A percentile compares a stretch with the other conserved stretches of the same genome.
phyloP scores from a whole-genome alignment of 352 stramenopile species.

The Pythium utonaiense region DNA sequence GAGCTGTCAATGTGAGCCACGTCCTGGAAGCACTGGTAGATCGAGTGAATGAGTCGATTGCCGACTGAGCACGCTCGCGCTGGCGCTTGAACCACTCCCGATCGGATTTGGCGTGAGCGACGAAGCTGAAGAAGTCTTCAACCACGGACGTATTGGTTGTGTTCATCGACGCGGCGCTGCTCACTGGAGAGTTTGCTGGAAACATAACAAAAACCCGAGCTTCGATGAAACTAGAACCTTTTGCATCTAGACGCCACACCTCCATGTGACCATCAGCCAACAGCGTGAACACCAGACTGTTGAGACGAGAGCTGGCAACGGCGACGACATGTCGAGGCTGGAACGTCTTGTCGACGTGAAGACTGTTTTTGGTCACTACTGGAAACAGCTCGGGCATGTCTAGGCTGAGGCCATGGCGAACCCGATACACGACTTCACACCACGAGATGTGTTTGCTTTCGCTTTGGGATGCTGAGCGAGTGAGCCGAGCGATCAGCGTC shows the following conservation, averaged over 20 bases:
- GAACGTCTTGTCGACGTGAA: too few species aligned
- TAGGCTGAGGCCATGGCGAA: not conserved
- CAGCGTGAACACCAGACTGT: not conserved
- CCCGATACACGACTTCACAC: slow-evolving; percentile 6
- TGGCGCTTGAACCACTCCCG: not conserved
- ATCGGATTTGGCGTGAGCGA: not conserved
- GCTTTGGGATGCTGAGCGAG: too few species aligned
- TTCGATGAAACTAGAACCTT: not conserved
- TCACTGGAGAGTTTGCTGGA: not conserved
- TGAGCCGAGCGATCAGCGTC: not conserved
- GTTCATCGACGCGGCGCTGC: not conserved
- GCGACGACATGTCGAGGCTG: not conserved
- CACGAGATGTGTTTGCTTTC: slow-evolving; percentile 1
- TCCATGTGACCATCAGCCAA: slow-evolving; percentile 7
- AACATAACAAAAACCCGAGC: not conserved
- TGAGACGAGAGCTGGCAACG: not conserved
- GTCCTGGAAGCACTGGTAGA: not conserved
- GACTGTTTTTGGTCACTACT: not conserved
- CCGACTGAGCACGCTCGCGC: not conserved
- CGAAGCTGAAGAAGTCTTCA: not conserved
- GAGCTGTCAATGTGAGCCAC: not conserved
- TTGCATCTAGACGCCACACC: not conserved
- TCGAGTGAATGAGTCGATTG: not conserved
- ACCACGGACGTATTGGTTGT: not conserved
- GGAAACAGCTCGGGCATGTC: slow-evolving; percentile 1